A percentile compares a stretch with the other conserved stretches of the same genome.
These are phyloP conservation scores for Psophocarpus tetragonolobus DNA, from an alignment of 306 rosid species.

Conservation along the genomic window DNA sequence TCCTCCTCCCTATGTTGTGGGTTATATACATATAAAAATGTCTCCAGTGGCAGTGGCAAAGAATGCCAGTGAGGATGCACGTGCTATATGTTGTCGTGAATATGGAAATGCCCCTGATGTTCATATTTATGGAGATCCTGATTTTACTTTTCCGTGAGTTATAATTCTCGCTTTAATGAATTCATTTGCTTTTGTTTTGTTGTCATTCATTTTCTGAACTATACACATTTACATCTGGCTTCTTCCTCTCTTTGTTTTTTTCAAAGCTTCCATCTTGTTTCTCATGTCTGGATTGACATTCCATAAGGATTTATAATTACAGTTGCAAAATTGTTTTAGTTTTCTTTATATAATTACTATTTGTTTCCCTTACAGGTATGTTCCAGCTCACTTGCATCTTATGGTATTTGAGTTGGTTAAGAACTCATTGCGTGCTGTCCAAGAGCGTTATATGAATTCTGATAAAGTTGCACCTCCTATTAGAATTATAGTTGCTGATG, in stretches of 20 bases:
- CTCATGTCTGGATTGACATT: neutral
- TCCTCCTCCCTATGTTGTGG: conserved; percentile 76
- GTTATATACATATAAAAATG: conserved; percentile 90
- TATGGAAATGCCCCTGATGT: conserved; percentile 86
- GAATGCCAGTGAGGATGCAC: conserved; percentile 87
- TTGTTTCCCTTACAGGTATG: conserved; percentile 59
- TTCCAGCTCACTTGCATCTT: conserved; percentile 91
- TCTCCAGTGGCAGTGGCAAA: conserved; percentile 80
- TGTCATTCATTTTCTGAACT: neutral
- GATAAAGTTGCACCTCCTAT: conserved; percentile 75
- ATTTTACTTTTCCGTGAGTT: conserved; percentile 92
- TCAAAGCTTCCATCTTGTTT: neutral
- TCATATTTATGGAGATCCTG: conserved; percentile 77
- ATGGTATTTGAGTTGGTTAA: conserved; percentile 98
- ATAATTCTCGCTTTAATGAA: conserved; percentile 12
- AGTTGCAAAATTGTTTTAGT: conserved; percentile 8
- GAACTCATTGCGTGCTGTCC: conserved; percentile 94
- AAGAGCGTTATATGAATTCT: conserved; percentile 81
- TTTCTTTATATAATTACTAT: conserved; percentile 6
- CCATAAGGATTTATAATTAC: neutral
- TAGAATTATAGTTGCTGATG: conserved; percentile 92
- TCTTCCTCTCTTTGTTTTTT: neutral
- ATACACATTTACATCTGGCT: neutral
- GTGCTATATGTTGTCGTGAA: conserved; percentile 75
- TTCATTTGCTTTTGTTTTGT: conserved; percentile 19